These are phyloP conservation scores for Diutina catenulata DNA, from an alignment of 1,139 yeast genomes.

Conservation along the genomic window DNA sequence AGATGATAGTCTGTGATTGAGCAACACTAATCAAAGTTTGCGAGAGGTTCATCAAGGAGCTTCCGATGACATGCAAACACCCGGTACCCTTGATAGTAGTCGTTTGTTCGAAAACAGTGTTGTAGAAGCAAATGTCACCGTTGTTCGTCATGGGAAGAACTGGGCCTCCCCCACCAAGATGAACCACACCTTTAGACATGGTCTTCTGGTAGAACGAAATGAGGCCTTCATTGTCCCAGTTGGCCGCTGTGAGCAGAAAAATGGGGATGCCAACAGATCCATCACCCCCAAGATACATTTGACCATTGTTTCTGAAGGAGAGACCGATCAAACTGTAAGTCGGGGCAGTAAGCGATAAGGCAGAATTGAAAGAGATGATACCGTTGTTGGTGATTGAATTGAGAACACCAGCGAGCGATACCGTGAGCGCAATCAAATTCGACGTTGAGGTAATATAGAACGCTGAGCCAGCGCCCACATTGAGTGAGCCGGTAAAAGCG, in stretches of 20 bases:
- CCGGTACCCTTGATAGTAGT: conserved; percentile 1
- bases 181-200: neutral
- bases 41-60: neutral
- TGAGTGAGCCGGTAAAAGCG: neutral
- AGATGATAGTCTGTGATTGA: neutral
- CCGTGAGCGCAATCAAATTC: neutral
- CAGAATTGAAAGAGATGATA: conserved; percentile 4
- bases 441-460: conserved; percentile 1
- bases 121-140: conserved; percentile 4
- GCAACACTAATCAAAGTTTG: neutral
- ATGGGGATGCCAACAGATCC: conserved; percentile 1
- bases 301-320: neutral
- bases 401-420: neutral
- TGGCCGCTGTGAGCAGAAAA: neutral
- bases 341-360: neutral
- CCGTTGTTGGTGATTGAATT: conserved; percentile 1
- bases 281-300: conserved; percentile 1
- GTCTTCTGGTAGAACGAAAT: conserved; percentile 1
- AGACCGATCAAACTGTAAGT: neutral
- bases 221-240: neutral
- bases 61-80: conserved; percentile 1
- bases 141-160: neutral
- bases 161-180: neutral
- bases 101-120: neutral
- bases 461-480: neutral